A percentile compares a stretch with the other conserved stretches of the same genome.
Evolutionary conservation across 306 rosid genomes (phyloP).

Genomic region (Gynostemma pentaphyllum): DNA sequence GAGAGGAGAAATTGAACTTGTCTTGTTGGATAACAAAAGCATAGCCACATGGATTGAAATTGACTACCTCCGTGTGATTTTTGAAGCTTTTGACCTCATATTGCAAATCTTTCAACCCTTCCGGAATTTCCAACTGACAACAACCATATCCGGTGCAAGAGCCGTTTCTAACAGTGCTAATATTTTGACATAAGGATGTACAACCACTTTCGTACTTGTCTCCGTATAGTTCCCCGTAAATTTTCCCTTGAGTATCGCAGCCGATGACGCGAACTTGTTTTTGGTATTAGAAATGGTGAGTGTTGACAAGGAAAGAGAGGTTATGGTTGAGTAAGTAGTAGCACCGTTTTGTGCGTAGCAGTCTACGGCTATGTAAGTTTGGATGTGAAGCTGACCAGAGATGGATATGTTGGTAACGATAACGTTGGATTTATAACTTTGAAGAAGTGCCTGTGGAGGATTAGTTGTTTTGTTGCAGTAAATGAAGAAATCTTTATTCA

Average conservation of each 20-base stretch:
- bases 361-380: neutral
- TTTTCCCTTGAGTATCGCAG: constrained; percentile 5
- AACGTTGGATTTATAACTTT: no score
- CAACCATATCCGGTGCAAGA: no score
- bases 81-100: fast-evolving
- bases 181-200: neutral
- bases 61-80: no score
- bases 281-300: no score
- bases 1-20: no score
- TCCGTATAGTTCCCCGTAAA: fast-evolving
- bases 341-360: neutral
- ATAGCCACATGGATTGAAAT: no score
- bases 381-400: neutral
- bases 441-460: no score
- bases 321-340: fast-evolving
- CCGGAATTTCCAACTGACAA: constrained; percentile 13
- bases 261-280: constrained; percentile 21
- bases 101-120: neutral
- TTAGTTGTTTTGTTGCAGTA: no score
- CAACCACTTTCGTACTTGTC: constrained; percentile 19
- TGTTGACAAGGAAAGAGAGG: fast-evolving
- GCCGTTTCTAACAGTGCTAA: neutral
- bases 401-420: no score
- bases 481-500: neutral
- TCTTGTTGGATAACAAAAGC: no score